A percentile compares a stretch with the other conserved stretches of the same genome.
phyloP scores from a whole-genome alignment of 345 rosid species.

The Sapria himalayana region DNA sequence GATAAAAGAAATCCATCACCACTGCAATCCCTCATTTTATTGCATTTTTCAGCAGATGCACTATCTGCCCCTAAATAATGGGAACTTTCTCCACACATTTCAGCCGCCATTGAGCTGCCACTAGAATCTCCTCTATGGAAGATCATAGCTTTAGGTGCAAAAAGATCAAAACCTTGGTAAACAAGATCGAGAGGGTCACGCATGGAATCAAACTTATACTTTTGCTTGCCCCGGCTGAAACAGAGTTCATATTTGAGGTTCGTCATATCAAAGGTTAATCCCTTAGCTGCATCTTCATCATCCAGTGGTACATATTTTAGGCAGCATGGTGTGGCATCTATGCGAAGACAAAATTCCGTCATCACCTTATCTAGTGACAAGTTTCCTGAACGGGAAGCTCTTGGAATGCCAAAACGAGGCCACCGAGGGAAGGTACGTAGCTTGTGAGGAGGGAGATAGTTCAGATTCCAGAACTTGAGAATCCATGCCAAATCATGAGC shows the following conservation, averaged over 20 bases:
- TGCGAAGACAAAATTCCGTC: constrained; percentile 86
- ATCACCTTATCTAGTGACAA: constrained; percentile 82
- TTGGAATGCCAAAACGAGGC: constrained; percentile 88
- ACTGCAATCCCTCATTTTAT: constrained; percentile 16
- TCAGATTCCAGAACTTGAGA: constrained; percentile 58
- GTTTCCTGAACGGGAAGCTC: constrained; percentile 72
- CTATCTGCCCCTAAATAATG: constrained; percentile 39
- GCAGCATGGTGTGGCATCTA: constrained; percentile 61
- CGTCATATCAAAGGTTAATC: constrained; percentile 58
- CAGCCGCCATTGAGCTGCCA: constrained; percentile 28
- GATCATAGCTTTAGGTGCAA: constrained; percentile 55
- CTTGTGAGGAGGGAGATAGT: constrained; percentile 85
- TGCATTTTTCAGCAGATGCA: constrained; percentile 40
- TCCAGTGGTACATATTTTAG: constrained; percentile 57
- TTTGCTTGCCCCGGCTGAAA: constrained; percentile 77
- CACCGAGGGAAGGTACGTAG: constrained; percentile 74
- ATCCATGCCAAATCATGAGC: constrained; percentile 97
- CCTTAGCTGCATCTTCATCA: constrained; percentile 88
- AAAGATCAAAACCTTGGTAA: constrained; percentile 86
- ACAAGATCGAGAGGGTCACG: constrained; percentile 93
- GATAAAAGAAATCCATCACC: constrained; percentile 86
- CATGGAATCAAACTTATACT: constrained; percentile 66
- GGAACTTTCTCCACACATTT: constrained; percentile 33
- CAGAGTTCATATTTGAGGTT: constrained; percentile 68
- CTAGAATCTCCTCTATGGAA: constrained; percentile 38